Base-by-base conservation (phyloP, 768 basidiomycete genomes). In the Hortiboletus campestris region DNA sequence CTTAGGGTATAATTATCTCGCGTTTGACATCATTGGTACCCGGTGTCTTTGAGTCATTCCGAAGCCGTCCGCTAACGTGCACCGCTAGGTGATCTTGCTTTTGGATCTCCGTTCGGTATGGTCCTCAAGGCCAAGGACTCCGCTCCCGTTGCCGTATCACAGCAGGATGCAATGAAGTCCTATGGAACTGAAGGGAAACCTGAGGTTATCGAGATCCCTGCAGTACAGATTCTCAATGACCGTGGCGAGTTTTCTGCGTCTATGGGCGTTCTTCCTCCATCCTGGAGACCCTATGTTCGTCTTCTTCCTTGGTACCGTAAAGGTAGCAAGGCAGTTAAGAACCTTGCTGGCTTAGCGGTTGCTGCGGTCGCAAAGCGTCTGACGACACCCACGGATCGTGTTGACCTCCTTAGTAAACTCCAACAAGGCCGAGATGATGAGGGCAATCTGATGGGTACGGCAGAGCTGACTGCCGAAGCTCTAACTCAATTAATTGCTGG, bases 41-140 rank as follows among this genome's bases (percentile, higher is more conserved):
- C 10, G 3, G 35, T 11, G 6, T 31, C 34, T 25, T 49, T n/a
- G 19, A 8, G 22, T n/a, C 11, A 11, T 29, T 39, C 9, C 2
- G 9, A 20, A 9, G 19, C 20, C 19, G 11, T 48, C 13, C 25
- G 20, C 29, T 65, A 2, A 64, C 14, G 4, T 41, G 19, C 32
- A 0, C 13, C 6, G 14, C 19, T 16, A 74, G 71, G 79, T 39
- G 90, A 94, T 68, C 80, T 94, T 14, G 88, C 91, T 0, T 94
- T 94, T 62, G 93, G 93, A 2, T 82, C 83, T 2, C 89, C 93
- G 0, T 96, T 96, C 63, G 91, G 91, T 17, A 96, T 96, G 93
- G 76, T 95, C 57, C 65, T 81, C 50, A 81, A 86, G 7, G 86
- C 81, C 25, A 83, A 83, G 49, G 91, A 94, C 64, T 77, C 82